Evolutionary conservation across 495 filamentous ascomycete genomes (phyloP).

Genomic region (Pyronema omphalodes): DNA sequence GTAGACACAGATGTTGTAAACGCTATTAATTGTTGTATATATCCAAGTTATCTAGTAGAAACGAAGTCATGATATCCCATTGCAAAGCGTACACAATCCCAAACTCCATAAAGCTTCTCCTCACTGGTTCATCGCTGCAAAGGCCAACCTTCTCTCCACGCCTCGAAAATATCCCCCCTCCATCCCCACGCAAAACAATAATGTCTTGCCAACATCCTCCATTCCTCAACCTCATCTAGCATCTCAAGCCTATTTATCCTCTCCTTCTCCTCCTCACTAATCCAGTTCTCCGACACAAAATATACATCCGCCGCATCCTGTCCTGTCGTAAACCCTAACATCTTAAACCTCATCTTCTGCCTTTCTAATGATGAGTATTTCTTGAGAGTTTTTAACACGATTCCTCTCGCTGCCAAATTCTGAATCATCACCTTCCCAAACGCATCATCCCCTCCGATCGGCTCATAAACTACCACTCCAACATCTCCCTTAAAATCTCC

Average conservation of each 20-base stretch:
- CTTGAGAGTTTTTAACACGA: conserved; percentile 65
- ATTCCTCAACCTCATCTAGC: conserved; percentile 92
- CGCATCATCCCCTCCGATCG: conserved; percentile 59
- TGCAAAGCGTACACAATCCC: background rate
- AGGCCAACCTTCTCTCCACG: conserved; percentile 21
- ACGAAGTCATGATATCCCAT: too few relatives aligned
- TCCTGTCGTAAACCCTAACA: conserved; percentile 39
- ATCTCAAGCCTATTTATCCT: conserved; percentile 64
- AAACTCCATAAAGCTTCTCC: background rate
- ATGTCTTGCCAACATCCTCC: conserved; percentile 69
- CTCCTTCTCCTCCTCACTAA: conserved; percentile 53
- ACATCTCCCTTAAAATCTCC: conserved; percentile 34
- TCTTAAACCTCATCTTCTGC: conserved; percentile 45
- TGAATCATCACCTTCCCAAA: conserved; percentile 83
- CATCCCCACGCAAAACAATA: conserved; percentile 83
- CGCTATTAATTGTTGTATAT: too few relatives aligned
- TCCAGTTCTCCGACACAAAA: conserved; percentile 58
- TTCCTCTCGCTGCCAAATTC: conserved; percentile 71
- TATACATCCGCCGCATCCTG: conserved; percentile 49
- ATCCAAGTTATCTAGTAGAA: too few relatives aligned
- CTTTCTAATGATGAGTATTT: conserved; percentile 44
- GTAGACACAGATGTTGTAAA: too few relatives aligned
- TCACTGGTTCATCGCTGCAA: background rate
- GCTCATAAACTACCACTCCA: conserved; percentile 70
- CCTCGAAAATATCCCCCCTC: conserved; percentile 29